Evolutionary conservation across 2,329 filamentous ascomycete species (phyloP).

Genomic region (Thermochaetoides dissita): DNA sequence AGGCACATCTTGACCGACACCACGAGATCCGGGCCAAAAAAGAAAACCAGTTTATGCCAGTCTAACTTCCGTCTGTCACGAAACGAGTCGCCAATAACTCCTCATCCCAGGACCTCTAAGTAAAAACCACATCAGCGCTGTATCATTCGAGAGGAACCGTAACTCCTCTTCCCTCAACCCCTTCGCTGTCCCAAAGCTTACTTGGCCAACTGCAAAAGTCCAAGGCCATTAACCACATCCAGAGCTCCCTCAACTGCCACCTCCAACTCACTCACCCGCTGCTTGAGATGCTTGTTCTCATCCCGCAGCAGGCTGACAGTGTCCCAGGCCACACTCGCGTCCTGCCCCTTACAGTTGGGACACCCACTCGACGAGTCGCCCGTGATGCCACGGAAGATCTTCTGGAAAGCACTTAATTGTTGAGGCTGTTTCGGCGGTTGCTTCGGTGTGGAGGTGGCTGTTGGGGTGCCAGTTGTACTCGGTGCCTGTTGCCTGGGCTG

Average conservation of each 20-base stretch:
- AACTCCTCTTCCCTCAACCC: too few species aligned
- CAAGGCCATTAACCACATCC: constrained; percentile 43
- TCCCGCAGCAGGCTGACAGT: constrained; percentile 47
- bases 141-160: too few species aligned
- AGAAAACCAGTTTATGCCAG: too few species aligned
- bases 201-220: constrained; percentile 20
- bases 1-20: too few species aligned
- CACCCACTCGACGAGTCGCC: constrained; percentile 27
- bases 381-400: constrained; percentile 32
- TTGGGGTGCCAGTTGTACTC: too few species aligned
- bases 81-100: too few species aligned
- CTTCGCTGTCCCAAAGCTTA: too few species aligned
- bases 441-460: constrained; percentile 12
- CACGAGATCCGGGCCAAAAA: too few species aligned
- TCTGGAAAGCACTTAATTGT: constrained; percentile 32
- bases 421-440: constrained; percentile 19
- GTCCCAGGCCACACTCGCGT: constrained; percentile 49
- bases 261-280: constrained; percentile 44
- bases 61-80: too few species aligned
- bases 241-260: constrained; percentile 46
- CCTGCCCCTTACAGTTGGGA: constrained; percentile 43
- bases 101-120: too few species aligned
- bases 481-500: too few species aligned
- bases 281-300: constrained; percentile 49
- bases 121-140: too few species aligned